Base-by-base conservation (phyloP, 1,139 yeast genomes). In the Sugiyamaella sp. region DNA sequence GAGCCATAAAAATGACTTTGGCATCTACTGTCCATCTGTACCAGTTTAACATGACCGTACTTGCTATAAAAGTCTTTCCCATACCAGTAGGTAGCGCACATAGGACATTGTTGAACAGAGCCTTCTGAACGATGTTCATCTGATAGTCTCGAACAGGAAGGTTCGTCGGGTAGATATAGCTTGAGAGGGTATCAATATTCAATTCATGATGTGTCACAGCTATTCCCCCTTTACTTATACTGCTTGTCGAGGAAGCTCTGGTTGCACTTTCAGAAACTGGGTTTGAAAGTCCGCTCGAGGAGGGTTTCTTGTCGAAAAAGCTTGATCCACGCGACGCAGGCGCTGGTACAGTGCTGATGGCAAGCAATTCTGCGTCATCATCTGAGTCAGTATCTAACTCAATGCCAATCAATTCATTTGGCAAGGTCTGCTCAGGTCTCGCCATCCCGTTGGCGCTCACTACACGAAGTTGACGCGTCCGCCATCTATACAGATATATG, bases 11-110 rank as follows among this genome's bases (percentile, higher is more conserved):
- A 4, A 95, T 80, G 59, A 93, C 82, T 66, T 90, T 93, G 3
- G 90, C 82, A 12, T 73, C 71, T 6, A 80, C 81, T 3, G 78
- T 87, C 99, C 99, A 95, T 49, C 96, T 74, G 62, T 80, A 84
- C 71, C 80, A 95, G 66, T 95, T 95, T 54, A 91, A 76, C 89
- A 95, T 95, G 25, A 93, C 95, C 0, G 96, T 86, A 41, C 95
- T 84, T 1, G 99, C 98, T 64, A 95, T 90, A 61, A 95, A 90
- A 0, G 99, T 95, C 71, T 95, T 95, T 46, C 99, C 99, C 68
- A 91, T 77, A 61, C 99, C 99, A 0, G 99, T 95, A 0, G 99
- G 99, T 24, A 95, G 79, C 0, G 98, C 96, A 63, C 95, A 93
- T 41, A 95, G 73, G 2, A 86, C 70, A 66, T 95, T 95, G 59